A percentile compares a stretch with the other conserved stretches of the same genome.
phyloP scores from a whole-genome alignment of 495 filamentous ascomycete genomes.

The Neurospora terricola region DNA sequence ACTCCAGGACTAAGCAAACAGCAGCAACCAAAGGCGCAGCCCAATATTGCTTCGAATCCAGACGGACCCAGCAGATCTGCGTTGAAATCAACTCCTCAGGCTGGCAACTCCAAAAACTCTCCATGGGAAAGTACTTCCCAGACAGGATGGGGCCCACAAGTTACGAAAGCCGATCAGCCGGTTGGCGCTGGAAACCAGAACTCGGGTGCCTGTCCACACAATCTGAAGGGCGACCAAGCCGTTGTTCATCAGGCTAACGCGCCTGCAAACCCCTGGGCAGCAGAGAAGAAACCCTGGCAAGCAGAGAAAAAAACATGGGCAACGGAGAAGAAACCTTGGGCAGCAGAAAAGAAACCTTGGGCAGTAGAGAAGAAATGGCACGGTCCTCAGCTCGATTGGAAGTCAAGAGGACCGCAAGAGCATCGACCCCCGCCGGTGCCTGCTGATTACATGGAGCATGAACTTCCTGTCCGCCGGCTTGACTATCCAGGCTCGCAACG shows the following conservation, averaged over 20 bases:
- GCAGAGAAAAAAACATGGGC: not conserved
- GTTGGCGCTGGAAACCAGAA: not conserved
- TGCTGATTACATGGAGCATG: not conserved
- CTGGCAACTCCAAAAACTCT: not conserved
- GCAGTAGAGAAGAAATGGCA: not conserved
- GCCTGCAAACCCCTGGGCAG: not conserved
- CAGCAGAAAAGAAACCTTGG: not conserved
- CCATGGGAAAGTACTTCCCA: not conserved
- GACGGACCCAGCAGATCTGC: not conserved
- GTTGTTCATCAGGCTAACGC: not conserved
- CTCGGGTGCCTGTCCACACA: not conserved
- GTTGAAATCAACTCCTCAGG: not conserved
- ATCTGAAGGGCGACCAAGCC: not conserved
- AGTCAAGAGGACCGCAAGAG: not conserved
- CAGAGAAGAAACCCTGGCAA: not conserved
- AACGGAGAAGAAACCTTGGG: not conserved
- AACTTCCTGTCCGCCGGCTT: conserved; percentile 7
- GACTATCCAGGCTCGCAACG: conserved; percentile 3
- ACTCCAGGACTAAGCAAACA: not conserved
- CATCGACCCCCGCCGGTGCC: not conserved
- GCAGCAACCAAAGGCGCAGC: not conserved
- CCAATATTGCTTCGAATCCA: not conserved
- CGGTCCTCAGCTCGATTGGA: not conserved
- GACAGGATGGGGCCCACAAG: not conserved
- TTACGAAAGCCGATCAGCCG: not conserved